phyloP scores from a whole-genome alignment of 2,329 filamentous ascomycete species.

The Trichoderma afroharzianum region DNA sequence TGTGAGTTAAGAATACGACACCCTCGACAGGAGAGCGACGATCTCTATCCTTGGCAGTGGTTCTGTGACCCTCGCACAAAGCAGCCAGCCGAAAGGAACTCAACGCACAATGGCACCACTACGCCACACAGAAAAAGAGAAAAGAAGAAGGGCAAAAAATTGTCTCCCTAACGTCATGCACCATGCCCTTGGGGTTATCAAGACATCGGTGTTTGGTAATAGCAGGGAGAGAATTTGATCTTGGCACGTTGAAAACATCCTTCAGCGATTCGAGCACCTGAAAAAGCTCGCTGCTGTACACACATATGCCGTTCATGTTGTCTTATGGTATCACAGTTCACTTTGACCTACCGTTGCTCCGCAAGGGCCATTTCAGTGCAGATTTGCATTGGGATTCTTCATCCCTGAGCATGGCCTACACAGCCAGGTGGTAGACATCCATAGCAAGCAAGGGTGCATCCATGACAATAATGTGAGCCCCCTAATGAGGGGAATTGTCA shows the following conservation, averaged over 20 bases:
- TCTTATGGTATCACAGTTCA: not conserved
- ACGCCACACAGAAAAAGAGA: not conserved
- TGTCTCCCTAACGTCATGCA: conserved; percentile 57
- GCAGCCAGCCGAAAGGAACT: not conserved
- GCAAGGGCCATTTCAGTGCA: not conserved
- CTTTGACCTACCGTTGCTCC: not conserved
- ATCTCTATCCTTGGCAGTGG: not conserved
- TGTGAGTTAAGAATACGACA: not conserved
- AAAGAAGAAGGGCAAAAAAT: conserved; percentile 14
- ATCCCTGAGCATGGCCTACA: not conserved
- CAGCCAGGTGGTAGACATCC: not conserved
- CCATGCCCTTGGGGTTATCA: conserved; percentile 40
- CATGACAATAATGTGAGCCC: not conserved
- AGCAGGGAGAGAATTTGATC: conserved; percentile 45
- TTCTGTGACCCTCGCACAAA: not conserved
- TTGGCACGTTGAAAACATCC: conserved; percentile 55
- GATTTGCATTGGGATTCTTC: not conserved
- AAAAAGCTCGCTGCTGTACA: conserved; percentile 54
- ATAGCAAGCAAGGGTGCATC: not conserved
- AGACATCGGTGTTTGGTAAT: conserved; percentile 57
- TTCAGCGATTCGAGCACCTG: conserved; percentile 53
- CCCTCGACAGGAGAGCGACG: not conserved
- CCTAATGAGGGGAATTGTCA: not conserved
- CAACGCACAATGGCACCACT: not conserved
- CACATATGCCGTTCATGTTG: conserved; percentile 49